These are phyloP conservation scores for Hsuehochloa calcarea DNA, from an alignment of 176 grass and related monocot genomes.

Conservation along the genomic window DNA sequence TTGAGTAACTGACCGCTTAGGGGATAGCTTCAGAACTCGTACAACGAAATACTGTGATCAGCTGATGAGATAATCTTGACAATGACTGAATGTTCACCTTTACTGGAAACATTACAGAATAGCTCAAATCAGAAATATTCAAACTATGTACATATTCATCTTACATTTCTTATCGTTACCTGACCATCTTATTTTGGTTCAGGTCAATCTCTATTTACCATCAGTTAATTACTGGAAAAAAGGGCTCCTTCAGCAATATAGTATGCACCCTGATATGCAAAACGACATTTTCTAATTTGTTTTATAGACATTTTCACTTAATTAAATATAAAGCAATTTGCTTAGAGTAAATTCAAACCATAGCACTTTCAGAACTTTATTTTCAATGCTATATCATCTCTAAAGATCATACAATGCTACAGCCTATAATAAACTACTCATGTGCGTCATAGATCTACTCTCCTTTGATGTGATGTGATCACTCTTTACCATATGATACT, in stretches of 20 bases:
- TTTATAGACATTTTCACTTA: not conserved
- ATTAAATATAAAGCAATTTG: not conserved
- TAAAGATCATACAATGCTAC: not conserved
- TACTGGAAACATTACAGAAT: not conserved
- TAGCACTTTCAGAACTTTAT: not conserved
- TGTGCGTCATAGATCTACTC: not conserved
- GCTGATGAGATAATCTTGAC: not conserved
- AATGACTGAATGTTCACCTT: not conserved
- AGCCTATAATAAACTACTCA: not conserved
- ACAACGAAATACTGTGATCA: not conserved
- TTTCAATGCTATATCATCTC: slow-evolving; percentile 1
- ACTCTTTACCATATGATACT: not conserved
- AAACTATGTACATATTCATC: not conserved
- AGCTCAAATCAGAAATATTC: not conserved
- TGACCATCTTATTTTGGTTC: not conserved
- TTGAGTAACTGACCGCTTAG: not conserved
- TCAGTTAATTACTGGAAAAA: not conserved
- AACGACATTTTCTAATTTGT: not conserved
- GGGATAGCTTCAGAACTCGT: not conserved
- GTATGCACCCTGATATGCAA: not conserved
- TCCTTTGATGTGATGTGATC: not conserved
- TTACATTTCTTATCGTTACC: not conserved
- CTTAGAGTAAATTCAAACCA: not conserved
- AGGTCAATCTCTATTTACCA: not conserved
- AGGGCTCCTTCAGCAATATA: not conserved